Percentiles rank a stretch among this genome's conserved stretches.
These are phyloP conservation scores for Coemansia sp. DNA, from an alignment of 192 early-diverging fungal genomes.

Conservation along the genomic window DNA sequence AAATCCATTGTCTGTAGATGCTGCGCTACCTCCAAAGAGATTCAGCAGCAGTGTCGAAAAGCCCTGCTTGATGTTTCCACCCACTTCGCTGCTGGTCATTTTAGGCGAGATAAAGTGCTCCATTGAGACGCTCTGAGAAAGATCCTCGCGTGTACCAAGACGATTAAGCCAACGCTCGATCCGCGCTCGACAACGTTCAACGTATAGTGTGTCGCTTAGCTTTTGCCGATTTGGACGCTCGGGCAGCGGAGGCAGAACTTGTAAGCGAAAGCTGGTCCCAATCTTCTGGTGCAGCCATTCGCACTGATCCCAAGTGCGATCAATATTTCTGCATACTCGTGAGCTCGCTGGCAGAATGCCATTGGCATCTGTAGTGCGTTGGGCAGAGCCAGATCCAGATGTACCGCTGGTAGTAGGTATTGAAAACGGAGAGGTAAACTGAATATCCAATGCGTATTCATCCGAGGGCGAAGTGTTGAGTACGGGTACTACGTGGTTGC, in stretches of 20 bases:
- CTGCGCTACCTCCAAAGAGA: slow-evolving; percentile 28
- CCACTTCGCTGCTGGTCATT: slow-evolving; percentile 28
- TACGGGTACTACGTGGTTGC: neutral
- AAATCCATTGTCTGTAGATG: slow-evolving; percentile 22
- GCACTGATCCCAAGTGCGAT: slow-evolving; percentile 52
- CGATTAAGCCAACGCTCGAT: slow-evolving; percentile 55
- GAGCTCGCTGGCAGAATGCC: neutral
- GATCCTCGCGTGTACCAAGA: slow-evolving; percentile 37
- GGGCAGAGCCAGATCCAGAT: neutral
- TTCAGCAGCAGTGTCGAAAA: slow-evolving; percentile 42
- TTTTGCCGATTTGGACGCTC: slow-evolving; percentile 24
- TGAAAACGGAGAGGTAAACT: slow-evolving; percentile 17
- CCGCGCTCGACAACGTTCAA: slow-evolving; percentile 39
- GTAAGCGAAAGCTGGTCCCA: slow-evolving; percentile 34
- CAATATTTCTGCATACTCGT: slow-evolving; percentile 32
- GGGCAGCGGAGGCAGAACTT: slow-evolving; percentile 45
- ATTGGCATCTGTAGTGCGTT: neutral
- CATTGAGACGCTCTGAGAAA: slow-evolving; percentile 37
- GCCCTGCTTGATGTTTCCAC: slow-evolving; percentile 25
- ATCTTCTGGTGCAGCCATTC: slow-evolving; percentile 50
- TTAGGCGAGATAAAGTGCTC: slow-evolving; percentile 38
- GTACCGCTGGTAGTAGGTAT: neutral
- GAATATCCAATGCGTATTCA: slow-evolving; percentile 12
- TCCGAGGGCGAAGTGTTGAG: slow-evolving; percentile 25
- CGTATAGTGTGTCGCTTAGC: slow-evolving; percentile 9